Evolutionary conservation across 164 flowering plant genomes (phyloP), one percentile per base, ranked within the genome.

Genomic region (Nelumbo lutea): DNA sequence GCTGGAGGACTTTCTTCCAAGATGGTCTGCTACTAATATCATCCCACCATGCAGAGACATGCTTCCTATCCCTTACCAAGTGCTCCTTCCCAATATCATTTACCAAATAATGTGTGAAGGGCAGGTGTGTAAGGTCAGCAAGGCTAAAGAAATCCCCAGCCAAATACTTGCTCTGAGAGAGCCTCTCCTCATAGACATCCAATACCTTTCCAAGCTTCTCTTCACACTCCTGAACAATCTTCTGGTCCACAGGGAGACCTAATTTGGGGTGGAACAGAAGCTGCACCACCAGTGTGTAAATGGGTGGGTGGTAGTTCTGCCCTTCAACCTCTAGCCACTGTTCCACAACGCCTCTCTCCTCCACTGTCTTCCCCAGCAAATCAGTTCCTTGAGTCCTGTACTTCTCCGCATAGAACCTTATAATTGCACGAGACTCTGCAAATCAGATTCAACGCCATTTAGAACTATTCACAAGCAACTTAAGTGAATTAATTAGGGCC

Each of bases 61-160:
- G 82, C 69, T 80, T 75, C 80, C 86, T 75, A 42, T 72, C 74
- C 69, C 67, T 78, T 2, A 87, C 72, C 81, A 87, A 2, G 44
- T 79, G 46, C 42, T 66, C 86, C 77, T 81, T 80, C 11, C 75
- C 80, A 64, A 75, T 57, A 14, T 64, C 73, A 48, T 61, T 74
- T 64, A 77, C 68, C 59, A 87, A 53, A 62, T 79, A 80, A 6
- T 81, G 77, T 9, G 82, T 77, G 69, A 78, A 82, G 1, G 88
- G 86, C 4, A 87, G 73, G 69, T 83, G 85, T 61, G 80, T 68
- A 1, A 85, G 81, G 69, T 85, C 90, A 64, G 88, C 88, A n/a
- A 87, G 73, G 76, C 86, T 85, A 57, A 75, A 79, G 75, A 82
- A 82, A 58, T 87, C 86, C n/a, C 88, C 87, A 47, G 85, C 90